Evolutionary conservation across 1,284 basidiomycete species (phyloP).

Genomic region (Moniliella sp.): DNA sequence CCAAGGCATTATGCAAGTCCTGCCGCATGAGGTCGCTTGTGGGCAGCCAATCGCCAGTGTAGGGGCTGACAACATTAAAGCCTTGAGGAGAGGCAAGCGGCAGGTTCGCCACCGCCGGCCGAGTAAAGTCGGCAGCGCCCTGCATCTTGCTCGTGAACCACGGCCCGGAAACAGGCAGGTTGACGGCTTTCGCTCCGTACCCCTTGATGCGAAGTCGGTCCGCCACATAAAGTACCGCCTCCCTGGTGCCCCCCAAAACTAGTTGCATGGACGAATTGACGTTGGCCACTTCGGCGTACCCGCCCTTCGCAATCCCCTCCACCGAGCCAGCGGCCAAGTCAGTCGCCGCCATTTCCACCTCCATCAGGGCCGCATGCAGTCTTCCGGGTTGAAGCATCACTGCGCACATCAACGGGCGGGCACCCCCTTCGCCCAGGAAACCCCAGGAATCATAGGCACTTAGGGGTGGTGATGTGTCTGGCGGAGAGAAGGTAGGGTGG

Average conservation of each 20-base stretch:
- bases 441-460: conserved; percentile 32
- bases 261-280: conserved; percentile 28
- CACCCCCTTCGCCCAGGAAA: too few species aligned
- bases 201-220: conserved; percentile 16
- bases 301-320: conserved; percentile 15
- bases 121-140: conserved; percentile 12
- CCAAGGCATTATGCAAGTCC: conserved; percentile 14
- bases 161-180: conserved; percentile 26
- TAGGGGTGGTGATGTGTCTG: conserved; percentile 17
- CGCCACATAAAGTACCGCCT: conserved; percentile 25
- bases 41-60: conserved; percentile 6
- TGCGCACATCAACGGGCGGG: conserved; percentile 24
- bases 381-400: conserved; percentile 23
- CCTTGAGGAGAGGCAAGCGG: conserved; percentile 11
- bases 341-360: conserved; percentile 10
- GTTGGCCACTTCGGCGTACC: conserved; percentile 30
- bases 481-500: conserved; percentile 22
- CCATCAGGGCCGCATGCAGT: conserved; percentile 12
- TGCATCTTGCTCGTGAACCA: conserved; percentile 24
- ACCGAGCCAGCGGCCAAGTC: conserved; percentile 18
- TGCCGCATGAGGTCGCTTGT: conserved; percentile 8
- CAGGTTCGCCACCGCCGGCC: conserved; percentile 12
- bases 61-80: neutral
- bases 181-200: conserved; percentile 26
- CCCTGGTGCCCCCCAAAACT: conserved; percentile 24